Base-by-base conservation (phyloP, 2,329 filamentous ascomycete species). In the Aaosphaeria pasadenensis region DNA sequence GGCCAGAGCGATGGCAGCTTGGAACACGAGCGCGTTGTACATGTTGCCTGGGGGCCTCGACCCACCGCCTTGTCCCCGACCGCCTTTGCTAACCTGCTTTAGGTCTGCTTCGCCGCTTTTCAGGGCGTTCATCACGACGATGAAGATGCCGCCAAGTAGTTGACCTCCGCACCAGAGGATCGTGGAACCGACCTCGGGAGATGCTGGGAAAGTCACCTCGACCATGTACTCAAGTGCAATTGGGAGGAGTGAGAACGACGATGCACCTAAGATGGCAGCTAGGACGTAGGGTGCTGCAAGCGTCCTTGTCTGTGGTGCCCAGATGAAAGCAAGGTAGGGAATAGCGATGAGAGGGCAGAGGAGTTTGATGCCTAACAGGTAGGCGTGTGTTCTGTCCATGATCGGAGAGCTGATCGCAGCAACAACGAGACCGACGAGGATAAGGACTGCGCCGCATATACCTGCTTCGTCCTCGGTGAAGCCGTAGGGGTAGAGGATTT, bases 121-220 rank as follows among this genome's bases (percentile, higher is more conserved):
- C 52, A 97, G 76, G 13, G 86, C 88, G 66, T 91, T 86, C 73
- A 89, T 88, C 48, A 92, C 72, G 30, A 99, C 74, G 60, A 96
- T 88, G 63, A 96, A 96, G 30, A 91, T 72, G 2, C 84, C 91
- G 9, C 94, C 94, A 1, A 95, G 72, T 6, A 96, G 71, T 74
- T 97, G 92, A 0, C 94, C 92, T 5, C 87, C 87, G 1, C 83
- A 81, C 94, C 94, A 97, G 61, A 87, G 88, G 24, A 95, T 76
- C 30, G 88, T 90, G 52, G 84, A 88, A 1, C 88, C 89, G 40
- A 96, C 81, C 71, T 95, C 92, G 0, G 94, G 91, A 38, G 84
- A 86, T 29, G 95, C 83, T 0, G 94, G 94, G 62, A 94, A 89
- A 5, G 88, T 91, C 50, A 96, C 81, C 68, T 97, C 90, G 44